These are phyloP conservation scores for Paramecium pentaurelia DNA, from an alignment of 73 alveolate species.

Conservation along the genomic window DNA sequence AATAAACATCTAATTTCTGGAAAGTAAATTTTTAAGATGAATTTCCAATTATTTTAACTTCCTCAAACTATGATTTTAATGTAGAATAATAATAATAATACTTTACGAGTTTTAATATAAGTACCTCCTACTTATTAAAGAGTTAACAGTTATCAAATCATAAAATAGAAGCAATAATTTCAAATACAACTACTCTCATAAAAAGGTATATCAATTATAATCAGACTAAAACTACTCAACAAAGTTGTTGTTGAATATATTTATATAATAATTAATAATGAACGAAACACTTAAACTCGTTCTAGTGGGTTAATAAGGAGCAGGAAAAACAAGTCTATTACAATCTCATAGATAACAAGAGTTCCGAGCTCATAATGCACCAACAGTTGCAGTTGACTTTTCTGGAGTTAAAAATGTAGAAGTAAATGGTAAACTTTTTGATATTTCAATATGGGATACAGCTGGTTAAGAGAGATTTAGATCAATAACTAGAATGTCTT, in stretches of 20 bases:
- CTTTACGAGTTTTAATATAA: background rate
- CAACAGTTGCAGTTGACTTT: background rate
- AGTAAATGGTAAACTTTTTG: background rate
- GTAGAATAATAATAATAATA: too few species aligned
- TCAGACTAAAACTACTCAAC: too few species aligned
- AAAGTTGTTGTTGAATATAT: background rate
- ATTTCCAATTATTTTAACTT: background rate
- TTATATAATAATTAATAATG: background rate
- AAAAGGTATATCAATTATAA: background rate
- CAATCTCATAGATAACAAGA: background rate
- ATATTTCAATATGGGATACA: constrained; percentile 28
- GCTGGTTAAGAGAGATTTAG: constrained; percentile 26
- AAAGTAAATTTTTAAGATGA: background rate
- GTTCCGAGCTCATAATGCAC: background rate
- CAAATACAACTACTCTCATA: background rate
- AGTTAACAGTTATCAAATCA: background rate
- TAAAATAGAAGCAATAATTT: background rate
- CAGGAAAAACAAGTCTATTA: background rate
- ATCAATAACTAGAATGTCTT: background rate
- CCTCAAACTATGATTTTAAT: background rate
- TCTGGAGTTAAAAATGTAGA: background rate
- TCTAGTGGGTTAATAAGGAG: background rate
- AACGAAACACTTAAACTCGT: background rate
- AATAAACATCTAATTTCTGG: background rate
- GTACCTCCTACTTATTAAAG: background rate